Percentiles rank a stretch among this genome's conserved stretches.
Evolutionary conservation across 306 rosid species (phyloP).

Genomic region (Cicer yamashitae): DNA sequence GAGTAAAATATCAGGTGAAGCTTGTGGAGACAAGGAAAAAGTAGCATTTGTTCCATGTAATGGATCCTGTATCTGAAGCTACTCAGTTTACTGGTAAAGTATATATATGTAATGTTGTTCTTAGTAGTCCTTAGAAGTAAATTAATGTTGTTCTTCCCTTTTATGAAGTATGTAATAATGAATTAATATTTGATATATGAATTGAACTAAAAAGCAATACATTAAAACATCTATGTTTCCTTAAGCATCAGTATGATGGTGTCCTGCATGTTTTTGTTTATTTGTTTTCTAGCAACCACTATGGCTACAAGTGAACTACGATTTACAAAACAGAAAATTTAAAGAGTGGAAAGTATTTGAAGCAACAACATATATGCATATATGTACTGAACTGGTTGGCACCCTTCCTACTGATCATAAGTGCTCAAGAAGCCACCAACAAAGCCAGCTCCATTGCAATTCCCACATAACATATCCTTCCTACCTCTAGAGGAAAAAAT

Average conservation of each 20-base stretch:
- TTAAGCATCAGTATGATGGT: background rate
- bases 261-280: conserved; percentile 5
- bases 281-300: background rate
- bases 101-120: too few relatives aligned
- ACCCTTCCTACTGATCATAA: conserved; percentile 50
- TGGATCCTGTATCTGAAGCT: background rate
- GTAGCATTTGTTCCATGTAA: background rate
- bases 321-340: conserved; percentile 10
- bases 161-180: background rate
- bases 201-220: background rate
- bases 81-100: background rate
- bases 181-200: conserved; percentile 8
- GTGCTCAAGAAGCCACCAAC: conserved; percentile 67
- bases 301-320: conserved; percentile 26
- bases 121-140: background rate
- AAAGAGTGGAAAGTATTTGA: conserved; percentile 8
- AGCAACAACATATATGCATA: conserved; percentile 7
- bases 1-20: background rate
- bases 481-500: conserved; percentile 49
- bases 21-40: conserved; percentile 16
- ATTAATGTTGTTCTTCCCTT: background rate
- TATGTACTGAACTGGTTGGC: background rate
- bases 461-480: conserved; percentile 62
- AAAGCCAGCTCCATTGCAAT: conserved; percentile 68
- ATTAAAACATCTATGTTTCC: background rate